Evolutionary conservation across 1,139 yeast species (phyloP).

Genomic region (Lodderomyces parapsilosis): DNA sequence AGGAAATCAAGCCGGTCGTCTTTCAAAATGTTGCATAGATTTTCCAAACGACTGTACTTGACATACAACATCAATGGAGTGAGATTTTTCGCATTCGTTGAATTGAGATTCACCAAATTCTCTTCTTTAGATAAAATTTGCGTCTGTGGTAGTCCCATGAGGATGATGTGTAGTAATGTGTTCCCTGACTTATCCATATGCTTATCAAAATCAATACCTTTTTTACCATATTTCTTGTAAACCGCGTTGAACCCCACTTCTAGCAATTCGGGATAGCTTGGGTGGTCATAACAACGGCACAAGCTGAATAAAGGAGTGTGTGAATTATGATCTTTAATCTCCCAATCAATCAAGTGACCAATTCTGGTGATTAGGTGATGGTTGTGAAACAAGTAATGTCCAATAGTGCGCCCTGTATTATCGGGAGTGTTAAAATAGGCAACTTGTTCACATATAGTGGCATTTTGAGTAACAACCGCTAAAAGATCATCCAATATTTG

Average conservation of each 20-base stretch:
- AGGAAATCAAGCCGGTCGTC: conserved; percentile 47
- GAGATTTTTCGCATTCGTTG: conserved; percentile 54
- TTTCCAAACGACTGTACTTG: conserved; percentile 65
- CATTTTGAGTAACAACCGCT: conserved; percentile 40
- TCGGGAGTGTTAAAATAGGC: conserved; percentile 55
- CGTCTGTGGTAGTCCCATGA: conserved; percentile 43
- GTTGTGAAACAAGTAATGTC: conserved; percentile 72
- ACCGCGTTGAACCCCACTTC: conserved; percentile 46
- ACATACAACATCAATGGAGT: conserved; percentile 74
- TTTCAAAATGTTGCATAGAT: conserved; percentile 46
- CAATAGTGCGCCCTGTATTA: conserved; percentile 55
- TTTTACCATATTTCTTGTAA: conserved; percentile 34
- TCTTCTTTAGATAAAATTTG: conserved; percentile 30
- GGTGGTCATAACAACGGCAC: conserved; percentile 80
- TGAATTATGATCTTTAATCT: conserved; percentile 57
- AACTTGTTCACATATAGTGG: conserved; percentile 45
- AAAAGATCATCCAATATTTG: conserved; percentile 50
- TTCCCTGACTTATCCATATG: conserved; percentile 78
- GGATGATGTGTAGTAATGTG: conserved; percentile 69
- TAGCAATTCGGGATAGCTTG: conserved; percentile 54
- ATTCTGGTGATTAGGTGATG: conserved; percentile 50
- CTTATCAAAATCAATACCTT: conserved; percentile 43
- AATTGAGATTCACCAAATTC: conserved; percentile 56
- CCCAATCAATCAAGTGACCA: conserved; percentile 71
- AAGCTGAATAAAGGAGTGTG: conserved; percentile 81